Base-by-base conservation (phyloP, 371 early-diverging fungal species). In the Mucor saturninus region DNA sequence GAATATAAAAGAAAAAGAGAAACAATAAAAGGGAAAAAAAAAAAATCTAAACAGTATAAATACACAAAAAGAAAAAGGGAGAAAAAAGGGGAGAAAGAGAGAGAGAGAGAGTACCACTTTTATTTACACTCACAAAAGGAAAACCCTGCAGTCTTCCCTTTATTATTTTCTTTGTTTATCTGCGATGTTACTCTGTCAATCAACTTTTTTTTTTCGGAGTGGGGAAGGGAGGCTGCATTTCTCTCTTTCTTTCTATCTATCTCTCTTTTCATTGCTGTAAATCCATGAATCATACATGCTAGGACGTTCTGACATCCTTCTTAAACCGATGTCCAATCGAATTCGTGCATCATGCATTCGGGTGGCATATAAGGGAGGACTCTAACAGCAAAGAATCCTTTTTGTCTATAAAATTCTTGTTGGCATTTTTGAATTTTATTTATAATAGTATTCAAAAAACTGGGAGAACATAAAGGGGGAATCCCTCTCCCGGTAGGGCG, bases 1-100 rank as follows among this genome's bases (percentile, higher is more conserved):
- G 50, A 30, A 11, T 39, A 61, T n/a, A 50, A 46, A 52, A 42
- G 21, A 32, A 49, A 46, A 54, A 43, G 35, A 61, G 52, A 29
- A 52, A 48, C 38, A 64, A 52, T 13, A 42, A 38, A 32, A 57
- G 35, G 15, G 28, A 29, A 45, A 31, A n/a, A 40, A n/a, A 40
- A 42, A n/a, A 43, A n/a, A 43, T 56, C 30, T 32, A 40, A 38
- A 10, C 29, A 45, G 46, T 21, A 54, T 57, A 42, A 53, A 35
- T 7, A 21, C 21, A 21, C 45, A 60, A 37, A 38, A 42, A 49
- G 49, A 61, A 53, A 28, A 42, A 46, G 45, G 56, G 50, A 40
- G 31, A 38, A 26, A 56, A 32, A 35, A 35, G 15, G 48, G 13
- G 39, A 30, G 31, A 21, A 21, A 21, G 21, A 21, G 21, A 21